Base-by-base conservation (phyloP, 306 rosid genomes). In the Cajanus cajan region DNA sequence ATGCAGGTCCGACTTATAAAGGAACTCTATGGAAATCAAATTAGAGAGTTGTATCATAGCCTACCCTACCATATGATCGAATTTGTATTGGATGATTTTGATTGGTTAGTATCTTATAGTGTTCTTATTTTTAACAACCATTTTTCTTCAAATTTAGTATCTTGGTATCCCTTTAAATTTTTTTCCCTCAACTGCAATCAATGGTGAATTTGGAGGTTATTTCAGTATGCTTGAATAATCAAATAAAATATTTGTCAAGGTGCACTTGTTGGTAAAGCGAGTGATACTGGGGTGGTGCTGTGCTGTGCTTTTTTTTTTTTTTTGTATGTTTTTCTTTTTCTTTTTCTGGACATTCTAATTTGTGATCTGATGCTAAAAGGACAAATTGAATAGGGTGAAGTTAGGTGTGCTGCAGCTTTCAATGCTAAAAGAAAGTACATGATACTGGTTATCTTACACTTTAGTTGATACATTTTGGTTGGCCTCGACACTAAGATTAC, bases 1-100 rank as follows among this genome's bases (percentile, higher is more conserved):
- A 14, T 86, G 86, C 85, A 95, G 98, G 98, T 95, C 76, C 87
- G 93, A 77, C 97, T 95, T 66, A 86, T 84, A 83, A 95, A 95
- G 90, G 98, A 95, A 82, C 92, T 95, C 57, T 95, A 91, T 76
- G 98, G 98, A 79, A 91, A 90, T 66, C 98, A 95, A 85, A 92
- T 92, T 64, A 80, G 77, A 71, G 96, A 92, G 86, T 77, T 91
- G 79, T 88, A 90, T 84, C 93, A 90, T 78, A 92, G 92, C 89
- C 97, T 95, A 78, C 89, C 98, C 45, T 91, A 87, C 87, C 92
- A 86, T 72, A 87, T 92, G 89, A 41, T 91, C 8, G 94, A 87
- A 77, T 91, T 95, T 83, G 87, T 83, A 12, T 82, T 86, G 39
- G 89, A 82, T 85, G 97, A 91, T 90, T 88, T 68, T 77, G 98